phyloP scores from a whole-genome alignment of 2,329 filamentous ascomycete genomes.

The Cadophora gregata region DNA sequence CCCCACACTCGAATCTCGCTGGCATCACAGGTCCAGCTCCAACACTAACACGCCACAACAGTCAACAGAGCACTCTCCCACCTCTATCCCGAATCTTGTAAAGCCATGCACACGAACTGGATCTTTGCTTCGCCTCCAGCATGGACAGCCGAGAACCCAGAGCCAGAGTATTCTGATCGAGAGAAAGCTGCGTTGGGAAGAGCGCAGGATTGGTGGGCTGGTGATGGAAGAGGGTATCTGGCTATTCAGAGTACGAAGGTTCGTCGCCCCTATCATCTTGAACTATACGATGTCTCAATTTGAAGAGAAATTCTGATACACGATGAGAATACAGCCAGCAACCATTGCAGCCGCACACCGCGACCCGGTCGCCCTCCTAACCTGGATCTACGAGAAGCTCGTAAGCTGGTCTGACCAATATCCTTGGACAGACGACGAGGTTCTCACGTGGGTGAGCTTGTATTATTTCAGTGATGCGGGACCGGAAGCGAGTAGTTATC shows the following conservation, averaged over 20 bases:
- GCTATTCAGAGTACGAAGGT: constrained; percentile 46
- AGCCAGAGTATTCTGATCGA: constrained; percentile 12
- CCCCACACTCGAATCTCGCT: too few relatives aligned
- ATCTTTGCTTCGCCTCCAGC: constrained; percentile 20
- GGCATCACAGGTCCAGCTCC: too few relatives aligned
- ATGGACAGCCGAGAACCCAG: constrained; percentile 14
- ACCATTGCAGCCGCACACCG: constrained; percentile 72
- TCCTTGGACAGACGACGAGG: constrained; percentile 75
- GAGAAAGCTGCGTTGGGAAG: constrained; percentile 20
- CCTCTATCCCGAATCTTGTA: constrained; percentile 60
- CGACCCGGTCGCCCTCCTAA: constrained; percentile 72
- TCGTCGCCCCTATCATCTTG: too few relatives aligned
- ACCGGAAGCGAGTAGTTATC: constrained; percentile 66
- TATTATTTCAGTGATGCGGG: constrained; percentile 75
- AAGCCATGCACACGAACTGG: constrained; percentile 51
- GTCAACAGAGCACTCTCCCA: constrained; percentile 65
- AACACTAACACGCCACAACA: neutral
- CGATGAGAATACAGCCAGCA: constrained; percentile 66
- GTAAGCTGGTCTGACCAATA: constrained; percentile 76
- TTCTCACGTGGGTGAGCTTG: constrained; percentile 74
- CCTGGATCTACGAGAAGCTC: constrained; percentile 83
- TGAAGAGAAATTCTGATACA: neutral
- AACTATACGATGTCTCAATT: neutral
- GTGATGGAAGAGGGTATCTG: constrained; percentile 20
- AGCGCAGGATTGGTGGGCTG: constrained; percentile 14